Percentiles rank a stretch among this genome's conserved stretches.
Conservation (phyloP, 805 yeast species). For the Metschnikowia anglica region DNA sequence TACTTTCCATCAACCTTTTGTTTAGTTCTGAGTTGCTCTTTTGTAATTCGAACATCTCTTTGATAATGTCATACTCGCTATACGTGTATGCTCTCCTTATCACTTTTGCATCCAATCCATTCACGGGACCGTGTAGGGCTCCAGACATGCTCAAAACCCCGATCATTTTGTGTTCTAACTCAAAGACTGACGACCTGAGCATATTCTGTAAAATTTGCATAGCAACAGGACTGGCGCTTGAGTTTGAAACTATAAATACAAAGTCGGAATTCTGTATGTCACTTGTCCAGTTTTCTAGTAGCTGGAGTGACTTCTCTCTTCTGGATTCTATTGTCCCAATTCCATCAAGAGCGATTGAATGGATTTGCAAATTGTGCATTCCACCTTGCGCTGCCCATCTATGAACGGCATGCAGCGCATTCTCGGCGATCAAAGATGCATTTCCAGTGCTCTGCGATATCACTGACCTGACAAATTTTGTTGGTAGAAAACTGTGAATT, state of each 20-base stretch:
- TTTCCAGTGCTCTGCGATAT: conserved; percentile 41
- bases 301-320: conserved; percentile 24
- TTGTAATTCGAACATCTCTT: conserved; percentile 37
- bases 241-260: conserved; percentile 34
- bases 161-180: conserved; percentile 22
- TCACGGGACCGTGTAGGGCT: conserved; percentile 31
- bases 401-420: conserved; percentile 31
- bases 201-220: conserved; percentile 28
- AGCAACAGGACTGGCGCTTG: conserved; percentile 34
- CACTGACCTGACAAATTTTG: conserved; percentile 35
- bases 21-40: conserved; percentile 21
- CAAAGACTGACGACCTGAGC: conserved; percentile 3
- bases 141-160: conserved; percentile 41
- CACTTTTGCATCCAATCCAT: conserved; percentile 34
- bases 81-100: conserved; percentile 39
- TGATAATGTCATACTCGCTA: conserved; percentile 36
- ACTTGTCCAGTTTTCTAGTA: conserved; percentile 36
- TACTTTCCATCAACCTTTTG: conserved; percentile 20
- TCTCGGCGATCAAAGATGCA: conserved; percentile 28
- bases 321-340: conserved; percentile 35
- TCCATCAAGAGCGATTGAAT: conserved; percentile 43
- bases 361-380: conserved; percentile 22
- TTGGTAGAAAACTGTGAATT: conserved; percentile 42
- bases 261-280: conserved; percentile 32
- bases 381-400: conserved; percentile 26